phyloP scores from a whole-genome alignment of 2,329 filamentous ascomycete species.

The Coniochaeta ligniaria region DNA sequence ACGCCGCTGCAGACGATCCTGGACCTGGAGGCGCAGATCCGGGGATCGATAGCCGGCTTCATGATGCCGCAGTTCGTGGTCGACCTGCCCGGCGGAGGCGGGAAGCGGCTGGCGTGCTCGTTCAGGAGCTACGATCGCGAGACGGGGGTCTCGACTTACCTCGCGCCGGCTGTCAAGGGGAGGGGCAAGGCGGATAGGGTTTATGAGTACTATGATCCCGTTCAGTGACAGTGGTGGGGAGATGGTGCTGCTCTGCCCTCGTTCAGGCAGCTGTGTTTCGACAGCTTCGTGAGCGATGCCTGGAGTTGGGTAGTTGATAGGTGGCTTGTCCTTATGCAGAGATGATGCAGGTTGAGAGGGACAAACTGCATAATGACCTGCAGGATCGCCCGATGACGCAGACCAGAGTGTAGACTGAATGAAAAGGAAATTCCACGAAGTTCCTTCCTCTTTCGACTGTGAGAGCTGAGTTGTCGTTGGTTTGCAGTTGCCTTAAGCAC shows the following conservation, averaged over 20 bases:
- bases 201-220: constrained; percentile 53
- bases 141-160: constrained; percentile 47
- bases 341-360: neutral
- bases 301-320: neutral
- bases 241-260: no score
- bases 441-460: neutral
- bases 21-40: constrained; percentile 48
- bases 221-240: constrained; percentile 7
- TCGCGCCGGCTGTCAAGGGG: constrained; percentile 42
- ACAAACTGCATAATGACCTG: neutral
- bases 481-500: no score
- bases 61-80: constrained; percentile 56
- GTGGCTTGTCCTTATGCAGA: neutral
- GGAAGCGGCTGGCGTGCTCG: constrained; percentile 51
- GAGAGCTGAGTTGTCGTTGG: neutral
- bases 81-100: constrained; percentile 56
- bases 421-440: neutral
- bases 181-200: constrained; percentile 31
- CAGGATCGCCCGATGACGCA: neutral
- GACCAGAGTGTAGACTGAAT: neutral
- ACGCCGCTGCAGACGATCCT: constrained; percentile 54
- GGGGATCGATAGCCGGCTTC: constrained; percentile 55
- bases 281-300: no score
- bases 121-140: constrained; percentile 44
- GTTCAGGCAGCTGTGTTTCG: no score